A percentile compares a stretch with the other conserved stretches of the same genome.
Conservation (phyloP, 2,329 filamentous ascomycete genomes). For the Monilinia fructigena region DNA sequence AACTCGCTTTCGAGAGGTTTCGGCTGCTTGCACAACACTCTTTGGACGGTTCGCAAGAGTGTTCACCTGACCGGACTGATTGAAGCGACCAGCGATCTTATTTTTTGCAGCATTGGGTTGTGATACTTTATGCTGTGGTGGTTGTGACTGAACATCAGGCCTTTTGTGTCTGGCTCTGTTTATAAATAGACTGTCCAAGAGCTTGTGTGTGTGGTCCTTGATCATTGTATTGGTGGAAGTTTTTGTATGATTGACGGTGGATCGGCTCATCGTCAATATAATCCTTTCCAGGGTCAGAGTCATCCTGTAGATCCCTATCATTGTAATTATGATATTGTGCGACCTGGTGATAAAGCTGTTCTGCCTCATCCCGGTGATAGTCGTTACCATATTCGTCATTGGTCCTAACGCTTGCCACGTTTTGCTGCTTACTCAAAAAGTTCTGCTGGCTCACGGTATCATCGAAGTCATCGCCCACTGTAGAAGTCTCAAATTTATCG, state of each 20-base stretch:
- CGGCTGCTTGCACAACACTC: slow-evolving; percentile 1
- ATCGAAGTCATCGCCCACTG: slow-evolving; percentile 15
- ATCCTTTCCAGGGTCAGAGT: background rate
- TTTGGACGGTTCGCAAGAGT: slow-evolving; percentile 8
- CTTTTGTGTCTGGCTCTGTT: slow-evolving; percentile 16
- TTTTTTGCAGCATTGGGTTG: slow-evolving; percentile 2
- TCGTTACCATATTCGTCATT: background rate
- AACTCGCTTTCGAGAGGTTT: slow-evolving; percentile 13
- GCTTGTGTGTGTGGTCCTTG: slow-evolving; percentile 9
- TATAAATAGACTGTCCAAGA: background rate
- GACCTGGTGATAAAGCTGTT: background rate
- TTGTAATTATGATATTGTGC: background rate
- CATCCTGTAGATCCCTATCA: background rate
- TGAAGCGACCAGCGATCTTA: slow-evolving; percentile 15
- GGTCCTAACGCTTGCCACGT: background rate
- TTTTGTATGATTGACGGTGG: background rate
- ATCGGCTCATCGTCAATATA: background rate
- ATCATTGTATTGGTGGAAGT: background rate
- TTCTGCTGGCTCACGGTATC: slow-evolving; percentile 14
- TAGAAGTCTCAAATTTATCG: slow-evolving; percentile 13
- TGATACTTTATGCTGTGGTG: background rate
- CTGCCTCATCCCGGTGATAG: background rate
- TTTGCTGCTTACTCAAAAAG: background rate
- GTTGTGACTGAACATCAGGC: background rate
- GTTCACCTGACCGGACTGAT: background rate